Evolutionary conservation across 495 filamentous ascomycete species (phyloP).

Genomic region (Penicillium canescens): DNA sequence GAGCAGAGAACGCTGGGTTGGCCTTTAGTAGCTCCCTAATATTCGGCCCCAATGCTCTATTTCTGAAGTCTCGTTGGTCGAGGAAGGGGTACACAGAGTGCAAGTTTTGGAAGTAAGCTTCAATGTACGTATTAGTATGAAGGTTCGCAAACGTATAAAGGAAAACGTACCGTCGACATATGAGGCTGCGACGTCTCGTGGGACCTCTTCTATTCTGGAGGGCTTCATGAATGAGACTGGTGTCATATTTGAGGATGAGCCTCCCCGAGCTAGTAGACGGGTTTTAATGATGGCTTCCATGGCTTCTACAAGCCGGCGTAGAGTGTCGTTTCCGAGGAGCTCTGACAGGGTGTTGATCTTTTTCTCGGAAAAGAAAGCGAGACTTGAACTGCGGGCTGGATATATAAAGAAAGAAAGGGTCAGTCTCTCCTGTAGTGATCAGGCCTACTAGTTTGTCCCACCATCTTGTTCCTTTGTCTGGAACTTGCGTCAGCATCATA

Average conservation of each 20-base stretch:
- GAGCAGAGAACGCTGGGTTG: conserved; percentile 26
- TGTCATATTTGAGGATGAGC: too few species aligned
- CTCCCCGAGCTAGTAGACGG: too few species aligned
- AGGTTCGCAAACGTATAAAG: too few species aligned
- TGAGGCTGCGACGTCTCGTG: too few species aligned
- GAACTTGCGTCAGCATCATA: too few species aligned
- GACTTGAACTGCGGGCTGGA: conserved; percentile 28
- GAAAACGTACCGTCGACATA: too few species aligned
- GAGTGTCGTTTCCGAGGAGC: conserved; percentile 27
- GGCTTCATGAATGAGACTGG: too few species aligned
- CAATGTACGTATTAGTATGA: too few species aligned
- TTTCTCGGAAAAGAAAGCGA: conserved; percentile 39
- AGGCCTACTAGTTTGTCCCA: background rate
- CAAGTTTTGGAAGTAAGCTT: conserved; percentile 36
- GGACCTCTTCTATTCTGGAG: too few species aligned
- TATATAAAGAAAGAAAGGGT: background rate
- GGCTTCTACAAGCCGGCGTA: conserved; percentile 32
- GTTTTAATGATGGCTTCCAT: too few species aligned
- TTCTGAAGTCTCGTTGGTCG: conserved; percentile 29
- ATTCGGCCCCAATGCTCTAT: conserved; percentile 15
- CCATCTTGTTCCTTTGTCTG: too few species aligned
- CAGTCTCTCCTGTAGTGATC: too few species aligned
- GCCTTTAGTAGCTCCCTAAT: conserved; percentile 3
- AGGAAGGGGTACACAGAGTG: conserved; percentile 38
- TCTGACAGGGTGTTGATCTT: conserved; percentile 30